These are phyloP conservation scores for Juncus effusus DNA, from an alignment of 176 grass and related monocot genomes.

Conservation along the genomic window DNA sequence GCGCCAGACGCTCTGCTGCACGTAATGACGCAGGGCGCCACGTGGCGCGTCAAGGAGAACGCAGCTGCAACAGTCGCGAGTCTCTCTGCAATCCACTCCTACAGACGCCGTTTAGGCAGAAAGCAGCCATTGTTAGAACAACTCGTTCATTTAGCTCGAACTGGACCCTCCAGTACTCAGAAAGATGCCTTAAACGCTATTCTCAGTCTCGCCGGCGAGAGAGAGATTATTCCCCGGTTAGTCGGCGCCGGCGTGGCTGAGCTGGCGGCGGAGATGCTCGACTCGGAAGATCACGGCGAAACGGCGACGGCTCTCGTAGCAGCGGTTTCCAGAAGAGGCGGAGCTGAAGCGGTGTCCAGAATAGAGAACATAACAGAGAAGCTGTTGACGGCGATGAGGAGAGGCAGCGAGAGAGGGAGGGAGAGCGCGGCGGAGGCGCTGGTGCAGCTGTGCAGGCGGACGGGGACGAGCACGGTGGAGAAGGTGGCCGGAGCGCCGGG, in stretches of 20 bases:
- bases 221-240: slow-evolving; percentile 68
- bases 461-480: slow-evolving; percentile 38
- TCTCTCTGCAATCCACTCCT: slow-evolving; percentile 59
- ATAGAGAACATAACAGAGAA: slow-evolving; percentile 41
- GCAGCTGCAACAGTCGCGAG: slow-evolving; percentile 71
- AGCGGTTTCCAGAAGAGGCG: slow-evolving; percentile 67
- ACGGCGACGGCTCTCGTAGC: slow-evolving; percentile 62
- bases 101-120: slow-evolving; percentile 65
- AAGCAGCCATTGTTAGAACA: slow-evolving; percentile 39
- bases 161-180: slow-evolving; percentile 56
- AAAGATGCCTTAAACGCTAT: slow-evolving; percentile 75
- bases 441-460: slow-evolving; percentile 71
- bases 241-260: slow-evolving; percentile 58
- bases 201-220: slow-evolving; percentile 63
- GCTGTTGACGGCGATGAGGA: slow-evolving; percentile 51
- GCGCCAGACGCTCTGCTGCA: slow-evolving; percentile 50
- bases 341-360: slow-evolving; percentile 61
- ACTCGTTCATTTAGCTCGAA: slow-evolving; percentile 38
- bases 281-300: slow-evolving; percentile 48
- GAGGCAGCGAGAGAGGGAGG: slow-evolving; percentile 60
- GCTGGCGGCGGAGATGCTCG: slow-evolving; percentile 41
- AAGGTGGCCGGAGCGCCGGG: slow-evolving; percentile 61
- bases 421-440: slow-evolving; percentile 71
- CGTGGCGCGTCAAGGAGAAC: slow-evolving; percentile 87
- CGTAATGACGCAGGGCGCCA: slow-evolving; percentile 45